Evolutionary conservation across 345 rosid genomes (phyloP).

Genomic region (Pistacia vera): DNA sequence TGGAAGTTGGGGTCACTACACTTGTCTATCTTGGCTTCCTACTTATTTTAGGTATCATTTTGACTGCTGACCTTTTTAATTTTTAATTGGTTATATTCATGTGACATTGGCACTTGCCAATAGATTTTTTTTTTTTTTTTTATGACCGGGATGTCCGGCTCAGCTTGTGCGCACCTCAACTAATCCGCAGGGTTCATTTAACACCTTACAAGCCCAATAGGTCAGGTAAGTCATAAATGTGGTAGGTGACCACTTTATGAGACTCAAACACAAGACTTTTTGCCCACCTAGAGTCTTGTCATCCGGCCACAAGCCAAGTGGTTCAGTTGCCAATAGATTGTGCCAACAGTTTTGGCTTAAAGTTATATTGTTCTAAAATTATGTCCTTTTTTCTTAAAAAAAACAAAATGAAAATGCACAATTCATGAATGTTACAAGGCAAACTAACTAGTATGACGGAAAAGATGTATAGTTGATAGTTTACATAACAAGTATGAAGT

Average conservation of each 20-base stretch:
- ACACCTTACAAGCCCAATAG: too few species aligned
- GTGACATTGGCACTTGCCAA: not conserved
- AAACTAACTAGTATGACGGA: not conserved
- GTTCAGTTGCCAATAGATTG: not conserved
- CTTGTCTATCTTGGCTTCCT: conserved; percentile 96
- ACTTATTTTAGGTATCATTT: conserved; percentile 77
- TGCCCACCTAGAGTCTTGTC: too few species aligned
- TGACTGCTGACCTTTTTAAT: not conserved
- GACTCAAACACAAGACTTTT: too few species aligned
- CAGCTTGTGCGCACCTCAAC: too few species aligned
- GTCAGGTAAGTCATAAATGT: too few species aligned
- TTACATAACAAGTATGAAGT: not conserved
- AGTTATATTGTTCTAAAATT: not conserved
- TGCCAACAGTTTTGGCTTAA: not conserved
- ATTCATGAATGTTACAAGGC: not conserved
- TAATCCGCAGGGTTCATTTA: too few species aligned
- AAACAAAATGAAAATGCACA: not conserved
- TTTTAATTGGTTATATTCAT: not conserved
- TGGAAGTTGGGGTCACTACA: conserved; percentile 97
- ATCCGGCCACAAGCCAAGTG: too few species aligned
- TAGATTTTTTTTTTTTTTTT: too few species aligned
- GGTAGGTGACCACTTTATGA: too few species aligned
- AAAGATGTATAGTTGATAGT: not conserved
- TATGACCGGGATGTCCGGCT: too few species aligned
- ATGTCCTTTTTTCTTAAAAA: not conserved